phyloP scores from a whole-genome alignment of 768 basidiomycete species.

The Solioccasus polychromus region DNA sequence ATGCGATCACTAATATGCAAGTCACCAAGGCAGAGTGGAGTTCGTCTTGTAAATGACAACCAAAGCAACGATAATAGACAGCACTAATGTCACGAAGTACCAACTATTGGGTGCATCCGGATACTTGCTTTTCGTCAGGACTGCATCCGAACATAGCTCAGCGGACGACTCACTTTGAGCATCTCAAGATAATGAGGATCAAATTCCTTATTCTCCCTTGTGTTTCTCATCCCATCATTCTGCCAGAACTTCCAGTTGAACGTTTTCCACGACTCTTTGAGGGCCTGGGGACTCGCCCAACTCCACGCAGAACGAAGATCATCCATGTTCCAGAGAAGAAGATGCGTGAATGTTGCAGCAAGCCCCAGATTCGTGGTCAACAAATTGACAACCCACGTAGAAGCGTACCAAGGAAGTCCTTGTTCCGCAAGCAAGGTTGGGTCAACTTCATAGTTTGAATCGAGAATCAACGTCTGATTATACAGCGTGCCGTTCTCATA shows the following conservation, averaged over 20 bases:
- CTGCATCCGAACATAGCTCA: slow-evolving; percentile 4
- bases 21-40: slow-evolving; percentile 61
- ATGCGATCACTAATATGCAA: too few relatives aligned
- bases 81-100: slow-evolving; percentile 27
- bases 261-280: slow-evolving; percentile 25
- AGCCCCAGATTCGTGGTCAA: slow-evolving; percentile 24
- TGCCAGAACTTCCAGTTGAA: slow-evolving; percentile 41
- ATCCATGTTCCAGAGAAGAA: slow-evolving; percentile 51
- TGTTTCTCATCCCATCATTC: slow-evolving; percentile 12
- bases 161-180: slow-evolving; percentile 32
- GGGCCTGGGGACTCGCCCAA: slow-evolving; percentile 41
- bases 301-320: slow-evolving; percentile 46
- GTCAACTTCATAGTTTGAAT: slow-evolving; percentile 51
- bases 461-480: slow-evolving; percentile 51
- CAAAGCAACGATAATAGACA: slow-evolving; percentile 48
- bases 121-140: slow-evolving; percentile 23
- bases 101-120: slow-evolving; percentile 32
- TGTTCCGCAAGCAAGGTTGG: slow-evolving; percentile 43
- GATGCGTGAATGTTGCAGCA: slow-evolving; percentile 51
- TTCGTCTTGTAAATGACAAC: slow-evolving; percentile 51
- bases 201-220: slow-evolving; percentile 37
- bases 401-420: slow-evolving; percentile 32
- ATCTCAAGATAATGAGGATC: slow-evolving; percentile 59
- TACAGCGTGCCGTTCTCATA: slow-evolving; percentile 51
- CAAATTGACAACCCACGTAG: slow-evolving; percentile 22